phyloP scores from a whole-genome alignment of 2,329 filamentous ascomycete genomes.

The Paraphoma chrysanthemicola region DNA sequence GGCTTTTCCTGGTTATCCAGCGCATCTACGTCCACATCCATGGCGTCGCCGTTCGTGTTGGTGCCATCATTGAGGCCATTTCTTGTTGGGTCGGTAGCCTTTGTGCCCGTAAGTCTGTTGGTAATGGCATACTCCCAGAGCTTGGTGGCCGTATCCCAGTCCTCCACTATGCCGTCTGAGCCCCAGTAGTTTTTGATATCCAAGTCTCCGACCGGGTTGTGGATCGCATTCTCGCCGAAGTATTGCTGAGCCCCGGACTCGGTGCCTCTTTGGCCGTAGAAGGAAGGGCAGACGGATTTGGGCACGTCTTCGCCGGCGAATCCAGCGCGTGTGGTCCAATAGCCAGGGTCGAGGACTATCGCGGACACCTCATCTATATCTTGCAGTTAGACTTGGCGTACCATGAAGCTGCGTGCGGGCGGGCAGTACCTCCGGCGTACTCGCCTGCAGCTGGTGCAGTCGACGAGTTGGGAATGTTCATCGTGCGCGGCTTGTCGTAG shows the following conservation, averaged over 20 bases:
- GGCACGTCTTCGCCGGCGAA: slow-evolving; percentile 98
- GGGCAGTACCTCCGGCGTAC: slow-evolving; percentile 53
- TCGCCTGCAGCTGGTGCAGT: slow-evolving; percentile 51
- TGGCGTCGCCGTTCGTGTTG: slow-evolving; percentile 62
- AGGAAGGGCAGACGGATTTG: slow-evolving; percentile 89
- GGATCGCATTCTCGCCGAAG: slow-evolving; percentile 90
- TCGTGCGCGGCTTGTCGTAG: slow-evolving; percentile 25
- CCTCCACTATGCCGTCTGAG: slow-evolving; percentile 86
- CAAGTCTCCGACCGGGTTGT: slow-evolving; percentile 75
- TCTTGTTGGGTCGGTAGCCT: slow-evolving; percentile 71
- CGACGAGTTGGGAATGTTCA: slow-evolving; percentile 47
- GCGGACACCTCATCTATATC: slow-evolving; percentile 90
- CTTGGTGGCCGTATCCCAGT: slow-evolving; percentile 90
- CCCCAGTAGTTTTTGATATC: slow-evolving; percentile 94
- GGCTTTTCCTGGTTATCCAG: slow-evolving; percentile 73
- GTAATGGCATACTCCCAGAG: slow-evolving; percentile 95
- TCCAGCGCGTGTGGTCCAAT: slow-evolving; percentile 87
- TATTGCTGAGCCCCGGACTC: slow-evolving; percentile 62
- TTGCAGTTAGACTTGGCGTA: slow-evolving; percentile 16
- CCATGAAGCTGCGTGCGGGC: slow-evolving; percentile 6
- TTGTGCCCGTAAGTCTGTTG: slow-evolving; percentile 81
- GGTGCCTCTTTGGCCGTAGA: slow-evolving; percentile 71
- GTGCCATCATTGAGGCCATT: slow-evolving; percentile 79
- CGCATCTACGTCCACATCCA: slow-evolving; percentile 62
- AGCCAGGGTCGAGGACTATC: slow-evolving; percentile 94